Evolutionary conservation across 345 rosid genomes (phyloP).

Genomic region (Melaleuca quinquenervia): DNA sequence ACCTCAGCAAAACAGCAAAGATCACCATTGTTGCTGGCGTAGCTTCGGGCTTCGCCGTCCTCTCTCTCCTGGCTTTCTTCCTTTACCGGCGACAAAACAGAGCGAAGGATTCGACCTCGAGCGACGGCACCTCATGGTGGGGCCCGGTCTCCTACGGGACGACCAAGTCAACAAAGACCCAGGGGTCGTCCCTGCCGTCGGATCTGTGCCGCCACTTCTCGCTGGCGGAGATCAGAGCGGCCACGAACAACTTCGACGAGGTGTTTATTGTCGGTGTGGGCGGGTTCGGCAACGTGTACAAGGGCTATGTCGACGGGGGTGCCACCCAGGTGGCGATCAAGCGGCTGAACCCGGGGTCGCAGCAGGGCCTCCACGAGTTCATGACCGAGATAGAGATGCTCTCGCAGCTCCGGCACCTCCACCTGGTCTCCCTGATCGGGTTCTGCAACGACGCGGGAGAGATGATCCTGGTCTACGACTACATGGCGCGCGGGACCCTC

Average conservation of each 20-base stretch:
- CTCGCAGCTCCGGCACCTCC: constrained; percentile 19
- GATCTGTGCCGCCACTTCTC: constrained; percentile 20
- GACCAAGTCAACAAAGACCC: neutral
- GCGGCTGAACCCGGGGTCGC: constrained; percentile 17
- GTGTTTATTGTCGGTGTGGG: constrained; percentile 17
- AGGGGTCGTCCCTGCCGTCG: neutral
- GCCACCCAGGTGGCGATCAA: constrained; percentile 26
- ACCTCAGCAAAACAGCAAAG: neutral
- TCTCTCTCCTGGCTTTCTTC: neutral
- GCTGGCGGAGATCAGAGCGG: constrained; percentile 12
- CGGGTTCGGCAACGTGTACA: constrained; percentile 34
- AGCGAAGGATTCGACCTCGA: neutral
- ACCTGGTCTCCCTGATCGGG: constrained; percentile 33
- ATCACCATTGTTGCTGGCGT: neutral
- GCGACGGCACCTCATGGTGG: constrained; percentile 4
- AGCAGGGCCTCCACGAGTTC: constrained; percentile 32
- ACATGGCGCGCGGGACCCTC: constrained; percentile 20
- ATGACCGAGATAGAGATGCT: constrained; percentile 28
- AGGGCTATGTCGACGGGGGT: constrained; percentile 11
- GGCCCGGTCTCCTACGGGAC: neutral
- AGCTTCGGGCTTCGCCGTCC: neutral
- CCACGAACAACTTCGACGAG: constrained; percentile 16
- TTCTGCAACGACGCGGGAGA: constrained; percentile 28
- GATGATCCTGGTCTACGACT: constrained; percentile 38
- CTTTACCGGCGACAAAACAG: neutral